Base-by-base conservation (phyloP, 2,329 filamentous ascomycete species). In the Penicillium sp. region DNA sequence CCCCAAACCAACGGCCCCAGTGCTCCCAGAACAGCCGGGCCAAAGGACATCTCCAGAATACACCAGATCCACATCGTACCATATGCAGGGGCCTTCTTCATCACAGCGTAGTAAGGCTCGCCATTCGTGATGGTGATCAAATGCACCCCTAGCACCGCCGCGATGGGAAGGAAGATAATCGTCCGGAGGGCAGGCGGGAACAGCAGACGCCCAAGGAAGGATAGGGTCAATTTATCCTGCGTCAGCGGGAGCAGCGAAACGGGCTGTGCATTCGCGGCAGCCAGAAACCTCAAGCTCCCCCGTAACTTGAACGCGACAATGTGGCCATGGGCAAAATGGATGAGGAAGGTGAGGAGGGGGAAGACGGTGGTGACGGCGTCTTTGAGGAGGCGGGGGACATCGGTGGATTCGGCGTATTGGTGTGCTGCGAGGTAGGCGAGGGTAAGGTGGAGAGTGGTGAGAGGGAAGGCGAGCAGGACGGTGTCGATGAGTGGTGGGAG, bases 41-140 rank as follows among this genome's bases (percentile, higher is more conserved):
- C 58, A 27, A 94, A 70, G 39, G 87, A 77, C 68, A 96, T 77
- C 70, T 98, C 93, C 32, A 97, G 76, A 15, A 97, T 83, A 20
- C 85, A 81, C 89, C 91, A 97, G 4, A 97, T 78, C 90, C 91
- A 97, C 13, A 97, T 65, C 27, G 87, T 91, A 0, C 88, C 93
- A 10, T 96, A 64, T 4, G 89, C 83, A n/a, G 93, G 93, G 0
- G 89, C 86, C 48, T 81, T 82, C 71, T 95, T 94, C 87, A 97
- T 90, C 14, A 94, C 82, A 5, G 86, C 85, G 53, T 94, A 81
- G 58, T 96, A 97, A 4, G 84, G 80, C 50, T 82, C 79, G 19
- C 73, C 76, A 58, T 96, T 97, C 17, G 86, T 88, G 37, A 90
- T 80, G 52, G 86, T 74, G 33, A 97, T 83, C 47, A 96, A 72